Evolutionary conservation across 768 basidiomycete genomes (phyloP).

Genomic region (Russula sp.): DNA sequence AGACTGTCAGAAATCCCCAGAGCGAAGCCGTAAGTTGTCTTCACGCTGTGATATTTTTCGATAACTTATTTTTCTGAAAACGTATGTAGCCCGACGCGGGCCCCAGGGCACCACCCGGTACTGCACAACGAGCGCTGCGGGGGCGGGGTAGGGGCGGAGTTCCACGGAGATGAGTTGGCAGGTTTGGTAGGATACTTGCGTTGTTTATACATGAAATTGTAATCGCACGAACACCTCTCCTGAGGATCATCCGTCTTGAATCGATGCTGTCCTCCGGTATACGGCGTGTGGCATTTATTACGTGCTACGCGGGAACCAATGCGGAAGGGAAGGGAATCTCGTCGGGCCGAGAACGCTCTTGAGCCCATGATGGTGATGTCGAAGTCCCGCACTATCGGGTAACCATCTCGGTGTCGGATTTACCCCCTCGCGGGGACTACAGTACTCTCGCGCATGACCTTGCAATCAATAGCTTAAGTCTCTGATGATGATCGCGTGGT

Average conservation of each 20-base stretch:
- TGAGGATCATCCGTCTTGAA: neutral
- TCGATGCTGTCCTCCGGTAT: too few relatives aligned
- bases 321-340: too few relatives aligned
- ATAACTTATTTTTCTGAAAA: slow-evolving; percentile 29
- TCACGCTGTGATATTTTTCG: neutral
- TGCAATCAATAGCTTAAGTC: too few relatives aligned
- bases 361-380: too few relatives aligned
- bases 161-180: slow-evolving; percentile 55
- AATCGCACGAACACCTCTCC: neutral
- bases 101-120: slow-evolving; percentile 90
- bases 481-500: too few relatives aligned
- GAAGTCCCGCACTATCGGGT: too few relatives aligned
- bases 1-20: slow-evolving; percentile 95
- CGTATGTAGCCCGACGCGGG: slow-evolving; percentile 65
- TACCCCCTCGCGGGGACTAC: too few relatives aligned
- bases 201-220: slow-evolving; percentile 5
- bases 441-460: too few relatives aligned
- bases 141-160: slow-evolving; percentile 79
- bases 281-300: too few relatives aligned
- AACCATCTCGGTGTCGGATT: too few relatives aligned
- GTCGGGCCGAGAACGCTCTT: neutral
- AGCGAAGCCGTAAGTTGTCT: slow-evolving; percentile 73
- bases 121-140: slow-evolving; percentile 79
- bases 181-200: slow-evolving; percentile 24
- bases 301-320: too few relatives aligned